Conservation (phyloP, 495 filamentous ascomycete genomes). For the Neurospora sp. region DNA sequence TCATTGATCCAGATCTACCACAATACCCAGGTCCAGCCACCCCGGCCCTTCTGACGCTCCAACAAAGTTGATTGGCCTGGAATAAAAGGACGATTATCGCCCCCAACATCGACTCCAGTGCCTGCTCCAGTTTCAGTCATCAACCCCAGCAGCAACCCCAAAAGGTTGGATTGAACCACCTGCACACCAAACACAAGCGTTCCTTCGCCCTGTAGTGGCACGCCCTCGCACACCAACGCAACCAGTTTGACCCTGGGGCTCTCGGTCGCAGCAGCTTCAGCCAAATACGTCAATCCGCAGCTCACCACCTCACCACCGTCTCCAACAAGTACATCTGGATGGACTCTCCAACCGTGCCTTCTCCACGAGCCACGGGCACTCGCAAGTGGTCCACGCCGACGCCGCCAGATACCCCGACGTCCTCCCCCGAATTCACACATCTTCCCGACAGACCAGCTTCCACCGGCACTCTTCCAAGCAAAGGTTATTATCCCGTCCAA, state of each 20-base stretch:
- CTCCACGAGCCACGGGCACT: neutral
- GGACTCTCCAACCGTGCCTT: neutral
- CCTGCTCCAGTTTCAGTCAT: neutral
- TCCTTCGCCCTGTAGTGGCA: neutral
- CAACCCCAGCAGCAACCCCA: neutral
- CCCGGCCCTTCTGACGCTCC: neutral
- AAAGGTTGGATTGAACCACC: neutral
- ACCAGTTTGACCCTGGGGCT: neutral
- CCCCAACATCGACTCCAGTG: neutral
- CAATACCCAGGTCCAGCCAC: neutral
- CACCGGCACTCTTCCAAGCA: conserved; percentile 1
- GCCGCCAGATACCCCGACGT: neutral
- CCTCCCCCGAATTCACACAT: neutral
- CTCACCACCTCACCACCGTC: neutral
- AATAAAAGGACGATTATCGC: neutral
- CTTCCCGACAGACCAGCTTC: neutral
- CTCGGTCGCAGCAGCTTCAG: neutral
- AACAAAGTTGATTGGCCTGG: neutral
- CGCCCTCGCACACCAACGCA: neutral
- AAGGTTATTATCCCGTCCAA: conserved; percentile 6
- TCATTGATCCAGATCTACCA: neutral
- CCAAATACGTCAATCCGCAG: neutral
- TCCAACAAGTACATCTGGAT: neutral
- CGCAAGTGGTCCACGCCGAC: neutral
- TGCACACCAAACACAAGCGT: neutral